Evolutionary conservation across 192 early-diverging fungal species (phyloP).

Genomic region (Dimargaris cristalligena): DNA sequence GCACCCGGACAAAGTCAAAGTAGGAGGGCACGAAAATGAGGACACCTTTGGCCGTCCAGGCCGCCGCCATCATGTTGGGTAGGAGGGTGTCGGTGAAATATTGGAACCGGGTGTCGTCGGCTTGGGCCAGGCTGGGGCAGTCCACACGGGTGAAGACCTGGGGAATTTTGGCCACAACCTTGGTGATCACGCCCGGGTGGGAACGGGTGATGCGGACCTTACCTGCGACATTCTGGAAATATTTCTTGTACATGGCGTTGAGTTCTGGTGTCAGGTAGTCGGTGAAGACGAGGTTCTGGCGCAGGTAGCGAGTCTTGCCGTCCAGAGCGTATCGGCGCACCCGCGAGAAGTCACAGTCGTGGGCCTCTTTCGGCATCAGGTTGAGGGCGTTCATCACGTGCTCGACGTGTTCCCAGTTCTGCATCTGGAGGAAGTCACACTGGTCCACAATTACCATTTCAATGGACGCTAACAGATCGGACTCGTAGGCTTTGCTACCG

Average conservation of each 20-base stretch:
- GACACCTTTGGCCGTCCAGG: conserved; percentile 36
- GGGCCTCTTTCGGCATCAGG: conserved; percentile 72
- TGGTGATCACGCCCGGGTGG: conserved; percentile 49
- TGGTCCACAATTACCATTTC: conserved; percentile 80
- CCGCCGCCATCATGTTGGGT: conserved; percentile 29
- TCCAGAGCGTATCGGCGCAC: conserved; percentile 76
- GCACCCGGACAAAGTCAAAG: conserved; percentile 88
- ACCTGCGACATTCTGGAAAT: conserved; percentile 43
- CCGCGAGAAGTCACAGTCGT: conserved; percentile 91
- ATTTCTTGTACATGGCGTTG: conserved; percentile 68
- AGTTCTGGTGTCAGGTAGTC: conserved; percentile 77
- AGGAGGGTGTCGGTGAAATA: conserved; percentile 60
- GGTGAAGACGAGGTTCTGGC: conserved; percentile 78
- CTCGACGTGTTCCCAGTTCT: conserved; percentile 95
- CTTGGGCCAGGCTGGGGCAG: conserved; percentile 32
- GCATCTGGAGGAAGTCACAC: conserved; percentile 78
- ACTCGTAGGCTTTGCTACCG: conserved; percentile 28
- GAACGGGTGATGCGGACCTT: conserved; percentile 48
- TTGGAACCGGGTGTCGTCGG: conserved; percentile 65
- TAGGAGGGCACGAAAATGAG: conserved; percentile 79
- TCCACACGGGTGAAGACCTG: conserved; percentile 72
- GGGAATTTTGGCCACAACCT: conserved; percentile 61
- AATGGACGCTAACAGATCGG: conserved; percentile 86
- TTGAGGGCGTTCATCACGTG: conserved; percentile 76
- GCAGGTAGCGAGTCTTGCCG: conserved; percentile 61